A percentile compares a stretch with the other conserved stretches of the same genome.
phyloP scores from a whole-genome alignment of 2,329 filamentous ascomycete genomes.

The Fusarium irregulare region DNA sequence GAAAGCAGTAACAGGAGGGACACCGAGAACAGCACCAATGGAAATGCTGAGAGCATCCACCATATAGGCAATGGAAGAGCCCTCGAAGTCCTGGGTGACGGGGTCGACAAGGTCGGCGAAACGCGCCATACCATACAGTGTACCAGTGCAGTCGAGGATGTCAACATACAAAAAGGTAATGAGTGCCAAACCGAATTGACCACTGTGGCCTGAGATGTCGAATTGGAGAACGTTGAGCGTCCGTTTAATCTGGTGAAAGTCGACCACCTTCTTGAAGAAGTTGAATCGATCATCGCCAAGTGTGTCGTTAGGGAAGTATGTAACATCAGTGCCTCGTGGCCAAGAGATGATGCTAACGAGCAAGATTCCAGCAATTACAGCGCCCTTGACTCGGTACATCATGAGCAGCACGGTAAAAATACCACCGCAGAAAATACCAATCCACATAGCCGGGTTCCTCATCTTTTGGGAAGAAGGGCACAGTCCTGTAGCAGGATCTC shows the following conservation, averaged over 20 bases:
- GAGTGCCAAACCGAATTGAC: constrained; percentile 83
- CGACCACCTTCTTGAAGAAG: constrained; percentile 89
- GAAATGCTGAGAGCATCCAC: constrained; percentile 84
- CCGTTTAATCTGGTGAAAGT: constrained; percentile 80
- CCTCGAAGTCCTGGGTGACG: constrained; percentile 87
- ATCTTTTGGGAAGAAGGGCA: constrained; percentile 77
- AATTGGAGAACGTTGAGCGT: constrained; percentile 79
- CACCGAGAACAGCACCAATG: constrained; percentile 81
- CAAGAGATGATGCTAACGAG: constrained; percentile 90
- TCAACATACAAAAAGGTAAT: constrained; percentile 93
- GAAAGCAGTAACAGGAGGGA: constrained; percentile 85
- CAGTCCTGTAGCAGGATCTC: constrained; percentile 49
- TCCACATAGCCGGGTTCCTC: constrained; percentile 86
- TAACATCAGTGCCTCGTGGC: constrained; percentile 80
- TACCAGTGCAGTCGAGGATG: constrained; percentile 87
- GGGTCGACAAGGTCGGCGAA: constrained; percentile 85
- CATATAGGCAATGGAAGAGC: constrained; percentile 84
- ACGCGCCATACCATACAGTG: constrained; percentile 88
- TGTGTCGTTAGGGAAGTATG: constrained; percentile 80
- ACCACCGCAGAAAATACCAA: constrained; percentile 88
- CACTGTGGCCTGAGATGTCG: constrained; percentile 74
- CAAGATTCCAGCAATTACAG: constrained; percentile 84
- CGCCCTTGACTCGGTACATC: constrained; percentile 88
- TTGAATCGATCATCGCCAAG: constrained; percentile 78
- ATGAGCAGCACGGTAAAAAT: constrained; percentile 83